Conservation (phyloP, 805 yeast species). For the Scheffersomyces amazonensis region DNA sequence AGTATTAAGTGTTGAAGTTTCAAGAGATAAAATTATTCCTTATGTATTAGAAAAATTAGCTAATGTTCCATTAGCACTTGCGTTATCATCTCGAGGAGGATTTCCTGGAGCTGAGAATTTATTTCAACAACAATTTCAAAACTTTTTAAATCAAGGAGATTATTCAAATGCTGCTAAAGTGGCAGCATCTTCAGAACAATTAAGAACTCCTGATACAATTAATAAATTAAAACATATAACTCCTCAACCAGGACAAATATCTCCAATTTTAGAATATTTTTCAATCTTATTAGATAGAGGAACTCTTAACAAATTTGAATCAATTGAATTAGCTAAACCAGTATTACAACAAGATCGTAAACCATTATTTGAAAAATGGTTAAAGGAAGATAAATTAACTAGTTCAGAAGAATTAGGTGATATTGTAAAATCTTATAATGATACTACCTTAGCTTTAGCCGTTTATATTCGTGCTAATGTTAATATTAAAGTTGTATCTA, state of each 20-base stretch:
- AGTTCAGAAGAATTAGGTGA: conserved; percentile 98
- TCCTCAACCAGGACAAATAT: conserved; percentile 90
- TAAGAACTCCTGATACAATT: conserved; percentile 93
- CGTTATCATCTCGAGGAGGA: conserved; percentile 92
- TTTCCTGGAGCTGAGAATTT: conserved; percentile 95
- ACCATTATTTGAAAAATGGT: conserved; percentile 92
- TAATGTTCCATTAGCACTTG: conserved; percentile 81
- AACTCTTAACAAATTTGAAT: conserved; percentile 85
- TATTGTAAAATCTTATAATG: conserved; percentile 79
- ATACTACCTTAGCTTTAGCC: conserved; percentile 81
- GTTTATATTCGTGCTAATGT: conserved; percentile 82
- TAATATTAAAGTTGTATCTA: conserved; percentile 85
- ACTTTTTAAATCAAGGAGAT: conserved; percentile 78
- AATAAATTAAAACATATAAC: conserved; percentile 87
- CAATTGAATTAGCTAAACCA: conserved; percentile 92
- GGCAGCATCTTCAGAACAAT: conserved; percentile 90
- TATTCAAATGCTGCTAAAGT: conserved; percentile 92
- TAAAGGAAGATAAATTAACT: conserved; percentile 90
- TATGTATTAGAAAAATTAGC: conserved; percentile 84
- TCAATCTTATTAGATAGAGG: conserved; percentile 91
- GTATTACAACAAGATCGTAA: conserved; percentile 93
- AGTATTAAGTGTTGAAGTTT: conserved; percentile 86
- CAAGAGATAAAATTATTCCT: conserved; percentile 81
- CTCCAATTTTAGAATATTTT: conserved; percentile 91
- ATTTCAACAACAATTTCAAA: conserved; percentile 88